phyloP scores from a whole-genome alignment of 805 yeast genomes.

The Blastobotrys chiropterorum region DNA sequence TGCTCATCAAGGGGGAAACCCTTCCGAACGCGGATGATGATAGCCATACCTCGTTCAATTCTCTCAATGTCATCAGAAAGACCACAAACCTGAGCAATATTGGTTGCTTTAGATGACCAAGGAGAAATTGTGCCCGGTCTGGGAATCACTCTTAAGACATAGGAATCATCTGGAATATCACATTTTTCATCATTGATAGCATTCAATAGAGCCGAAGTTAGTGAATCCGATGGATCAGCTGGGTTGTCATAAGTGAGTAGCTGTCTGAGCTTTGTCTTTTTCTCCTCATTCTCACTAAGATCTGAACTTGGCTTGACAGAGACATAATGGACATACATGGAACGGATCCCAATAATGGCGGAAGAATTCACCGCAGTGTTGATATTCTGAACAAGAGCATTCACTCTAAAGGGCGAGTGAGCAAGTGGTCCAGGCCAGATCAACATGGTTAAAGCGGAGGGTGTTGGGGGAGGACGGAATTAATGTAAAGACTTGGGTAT shows the following conservation, averaged over 20 bases:
- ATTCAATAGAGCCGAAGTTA: slow-evolving; percentile 37
- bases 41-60: slow-evolving; percentile 84
- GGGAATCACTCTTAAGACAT: slow-evolving; percentile 74
- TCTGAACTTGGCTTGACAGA: slow-evolving; percentile 41
- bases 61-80: slow-evolving; percentile 64
- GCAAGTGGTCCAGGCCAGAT: slow-evolving; percentile 86
- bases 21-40: slow-evolving; percentile 62
- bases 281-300: slow-evolving; percentile 22
- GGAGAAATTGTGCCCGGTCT: slow-evolving; percentile 96
- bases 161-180: slow-evolving; percentile 32
- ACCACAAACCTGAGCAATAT: slow-evolving; percentile 86
- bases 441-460: slow-evolving; percentile 25
- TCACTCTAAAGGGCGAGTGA: slow-evolving; percentile 78
- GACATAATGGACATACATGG: slow-evolving; percentile 78
- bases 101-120: slow-evolving; percentile 98
- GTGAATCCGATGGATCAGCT: slow-evolving; percentile 46
- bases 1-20: slow-evolving; percentile 61
- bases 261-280: slow-evolving; percentile 42
- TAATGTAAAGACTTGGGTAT: background rate
- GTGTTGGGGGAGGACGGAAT: too few species aligned
- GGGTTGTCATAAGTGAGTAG: slow-evolving; percentile 72
- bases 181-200: slow-evolving; percentile 26
- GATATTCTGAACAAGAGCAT: slow-evolving; percentile 63
- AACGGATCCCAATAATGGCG: slow-evolving; percentile 61
- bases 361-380: slow-evolving; percentile 62